Evolutionary conservation across 2,329 filamentous ascomycete species (phyloP).

Genomic region (Didymella exigua): DNA sequence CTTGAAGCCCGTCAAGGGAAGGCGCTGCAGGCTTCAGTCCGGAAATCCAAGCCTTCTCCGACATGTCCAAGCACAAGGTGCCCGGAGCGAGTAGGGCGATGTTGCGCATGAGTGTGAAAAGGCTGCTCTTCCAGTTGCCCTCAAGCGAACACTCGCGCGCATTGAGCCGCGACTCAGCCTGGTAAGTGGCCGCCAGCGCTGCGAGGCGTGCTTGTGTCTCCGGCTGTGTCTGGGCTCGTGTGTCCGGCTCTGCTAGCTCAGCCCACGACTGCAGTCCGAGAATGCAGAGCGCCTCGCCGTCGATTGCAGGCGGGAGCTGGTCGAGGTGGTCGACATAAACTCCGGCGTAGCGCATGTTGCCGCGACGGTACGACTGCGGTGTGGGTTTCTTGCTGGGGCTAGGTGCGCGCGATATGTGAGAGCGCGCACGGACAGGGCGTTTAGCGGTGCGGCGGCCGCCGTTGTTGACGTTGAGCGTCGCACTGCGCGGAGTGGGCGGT

Average conservation of each 20-base stretch:
- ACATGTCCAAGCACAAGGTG: neutral
- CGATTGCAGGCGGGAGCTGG: neutral
- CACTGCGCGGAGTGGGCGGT: no score
- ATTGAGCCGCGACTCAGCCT: neutral
- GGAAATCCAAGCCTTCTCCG: neutral
- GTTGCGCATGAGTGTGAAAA: neutral
- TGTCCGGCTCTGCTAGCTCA: no score
- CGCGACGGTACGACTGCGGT: constrained; percentile 27
- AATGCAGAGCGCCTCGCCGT: neutral
- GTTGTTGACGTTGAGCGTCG: neutral
- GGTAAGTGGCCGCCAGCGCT: neutral
- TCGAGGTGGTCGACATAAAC: constrained; percentile 14
- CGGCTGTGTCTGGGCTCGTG: neutral
- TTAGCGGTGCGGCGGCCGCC: neutral
- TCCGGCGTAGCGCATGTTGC: constrained; percentile 23
- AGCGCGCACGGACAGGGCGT: neutral
- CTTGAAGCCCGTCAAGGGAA: neutral
- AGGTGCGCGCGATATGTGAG: constrained; percentile 16
- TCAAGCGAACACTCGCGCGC: neutral
- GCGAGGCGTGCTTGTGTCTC: neutral
- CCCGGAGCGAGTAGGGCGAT: neutral
- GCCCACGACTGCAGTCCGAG: no score
- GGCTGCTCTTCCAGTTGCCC: neutral
- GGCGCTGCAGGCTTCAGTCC: neutral
- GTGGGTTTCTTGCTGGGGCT: constrained; percentile 26